A percentile compares a stretch with the other conserved stretches of the same genome.
Evolutionary conservation across 2,329 filamentous ascomycete genomes (phyloP).

Genomic region (Colletotrichum tropicale): DNA sequence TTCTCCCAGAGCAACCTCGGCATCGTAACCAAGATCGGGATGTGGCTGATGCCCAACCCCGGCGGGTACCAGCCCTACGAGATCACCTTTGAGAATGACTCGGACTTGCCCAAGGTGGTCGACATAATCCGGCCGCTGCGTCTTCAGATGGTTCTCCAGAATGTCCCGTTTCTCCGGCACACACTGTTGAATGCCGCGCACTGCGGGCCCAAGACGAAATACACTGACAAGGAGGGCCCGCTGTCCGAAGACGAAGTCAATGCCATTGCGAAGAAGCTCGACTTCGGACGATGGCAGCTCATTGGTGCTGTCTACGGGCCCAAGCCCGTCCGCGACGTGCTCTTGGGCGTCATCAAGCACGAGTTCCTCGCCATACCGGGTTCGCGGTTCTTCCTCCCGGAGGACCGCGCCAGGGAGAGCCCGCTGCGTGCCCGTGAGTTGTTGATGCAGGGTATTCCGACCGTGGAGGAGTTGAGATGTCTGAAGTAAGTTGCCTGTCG

Average conservation of each 20-base stretch:
- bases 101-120: constrained; percentile 25
- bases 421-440: constrained; percentile 27
- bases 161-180: constrained; percentile 50
- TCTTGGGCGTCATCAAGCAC: constrained; percentile 36
- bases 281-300: constrained; percentile 50
- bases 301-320: constrained; percentile 47
- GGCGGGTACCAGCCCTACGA: constrained; percentile 44
- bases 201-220: constrained; percentile 36
- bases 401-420: constrained; percentile 34
- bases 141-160: constrained; percentile 48
- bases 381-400: constrained; percentile 36
- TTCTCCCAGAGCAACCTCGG: constrained; percentile 56
- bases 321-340: constrained; percentile 30
- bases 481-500: constrained; percentile 18
- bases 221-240: constrained; percentile 28
- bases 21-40: constrained; percentile 57
- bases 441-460: constrained; percentile 37
- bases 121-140: constrained; percentile 40
- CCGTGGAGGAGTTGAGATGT: constrained; percentile 42
- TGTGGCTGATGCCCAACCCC: constrained; percentile 57
- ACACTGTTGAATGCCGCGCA: constrained; percentile 44
- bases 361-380: constrained; percentile 36
- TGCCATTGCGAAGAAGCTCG: constrained; percentile 41
- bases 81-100: constrained; percentile 26
- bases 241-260: constrained; percentile 44